Evolutionary conservation across 108 stramenopile species (phyloP).

Genomic region (Licmophora abbreviata): DNA sequence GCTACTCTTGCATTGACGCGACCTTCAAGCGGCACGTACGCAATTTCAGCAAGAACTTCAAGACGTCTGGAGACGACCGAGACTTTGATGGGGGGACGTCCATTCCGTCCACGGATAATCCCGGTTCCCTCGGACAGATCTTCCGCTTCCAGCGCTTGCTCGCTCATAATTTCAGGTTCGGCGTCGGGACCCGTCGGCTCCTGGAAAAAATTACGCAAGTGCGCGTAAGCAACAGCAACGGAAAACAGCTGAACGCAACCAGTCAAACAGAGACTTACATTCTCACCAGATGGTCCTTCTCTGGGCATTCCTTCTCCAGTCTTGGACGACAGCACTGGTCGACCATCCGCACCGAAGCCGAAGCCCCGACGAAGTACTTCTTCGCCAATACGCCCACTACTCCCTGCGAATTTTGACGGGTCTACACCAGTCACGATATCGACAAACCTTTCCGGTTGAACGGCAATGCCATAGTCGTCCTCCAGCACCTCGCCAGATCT

Average conservation of each 20-base stretch:
- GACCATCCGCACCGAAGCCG: constrained; percentile 56
- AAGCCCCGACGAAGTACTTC: constrained; percentile 65
- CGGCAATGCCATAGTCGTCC: constrained; percentile 90
- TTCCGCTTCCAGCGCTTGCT: constrained; percentile 61
- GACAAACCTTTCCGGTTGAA: constrained; percentile 68
- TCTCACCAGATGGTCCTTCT: background rate
- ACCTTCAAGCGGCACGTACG: constrained; percentile 75
- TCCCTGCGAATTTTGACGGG: constrained; percentile 64
- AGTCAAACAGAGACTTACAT: background rate
- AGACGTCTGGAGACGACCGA: constrained; percentile 43
- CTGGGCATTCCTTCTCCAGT: constrained; percentile 1
- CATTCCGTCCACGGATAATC: constrained; percentile 81
- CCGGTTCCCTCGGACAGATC: constrained; percentile 83
- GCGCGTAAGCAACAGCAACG: too few relatives aligned
- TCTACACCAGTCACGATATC: constrained; percentile 89
- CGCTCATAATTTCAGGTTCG: constrained; percentile 54
- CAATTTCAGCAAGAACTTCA: constrained; percentile 78
- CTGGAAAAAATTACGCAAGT: background rate
- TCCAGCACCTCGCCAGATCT: constrained; percentile 55
- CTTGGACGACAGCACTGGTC: background rate
- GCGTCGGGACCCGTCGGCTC: constrained; percentile 21
- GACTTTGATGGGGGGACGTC: constrained; percentile 75
- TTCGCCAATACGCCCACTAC: constrained; percentile 70
- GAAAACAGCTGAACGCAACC: too few relatives aligned
- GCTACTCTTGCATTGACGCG: constrained; percentile 77